Percentiles rank a stretch among this genome's conserved stretches.
Evolutionary conservation across 2,329 filamentous ascomycete genomes (phyloP).

Genomic region (Exophiala aquamarina): DNA sequence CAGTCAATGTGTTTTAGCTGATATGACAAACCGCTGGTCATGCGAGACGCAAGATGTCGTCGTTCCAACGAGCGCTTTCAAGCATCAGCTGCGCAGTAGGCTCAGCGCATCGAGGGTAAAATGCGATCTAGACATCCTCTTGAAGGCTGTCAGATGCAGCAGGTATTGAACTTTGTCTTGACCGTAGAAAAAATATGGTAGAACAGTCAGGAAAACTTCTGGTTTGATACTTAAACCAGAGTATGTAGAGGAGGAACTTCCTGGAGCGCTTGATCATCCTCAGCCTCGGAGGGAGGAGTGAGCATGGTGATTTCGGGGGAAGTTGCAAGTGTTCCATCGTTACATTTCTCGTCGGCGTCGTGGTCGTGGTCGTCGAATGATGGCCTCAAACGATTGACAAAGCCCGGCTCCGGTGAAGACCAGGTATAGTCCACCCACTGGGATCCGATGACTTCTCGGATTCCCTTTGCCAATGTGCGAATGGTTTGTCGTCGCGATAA

Average conservation of each 20-base stretch:
- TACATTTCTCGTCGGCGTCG: neutral
- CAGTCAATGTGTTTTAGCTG: too few relatives aligned
- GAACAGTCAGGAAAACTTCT: too few relatives aligned
- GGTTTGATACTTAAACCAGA: neutral
- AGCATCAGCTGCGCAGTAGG: too few relatives aligned
- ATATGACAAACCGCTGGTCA: too few relatives aligned
- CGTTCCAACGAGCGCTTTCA: too few relatives aligned
- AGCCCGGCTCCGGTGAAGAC: conserved; percentile 42
- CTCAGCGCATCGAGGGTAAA: too few relatives aligned
- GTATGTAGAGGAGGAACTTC: conserved; percentile 14
- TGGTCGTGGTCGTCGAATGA: neutral
- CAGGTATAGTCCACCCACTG: conserved; percentile 48
- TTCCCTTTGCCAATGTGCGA: conserved; percentile 35
- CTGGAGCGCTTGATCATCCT: conserved; percentile 11
- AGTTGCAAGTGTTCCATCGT: neutral
- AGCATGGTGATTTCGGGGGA: conserved; percentile 10
- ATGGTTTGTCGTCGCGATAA: conserved; percentile 36
- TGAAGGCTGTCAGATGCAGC: too few relatives aligned
- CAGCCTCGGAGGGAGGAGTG: conserved; percentile 24
- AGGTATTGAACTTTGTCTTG: too few relatives aligned
- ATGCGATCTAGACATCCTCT: too few relatives aligned
- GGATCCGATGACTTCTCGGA: conserved; percentile 37
- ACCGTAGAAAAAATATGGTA: too few relatives aligned
- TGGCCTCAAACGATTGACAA: conserved; percentile 34
- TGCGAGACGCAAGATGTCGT: too few relatives aligned